Evolutionary conservation across 75 land plant species (phyloP).

Genomic region (Pinus tabuliformis): DNA sequence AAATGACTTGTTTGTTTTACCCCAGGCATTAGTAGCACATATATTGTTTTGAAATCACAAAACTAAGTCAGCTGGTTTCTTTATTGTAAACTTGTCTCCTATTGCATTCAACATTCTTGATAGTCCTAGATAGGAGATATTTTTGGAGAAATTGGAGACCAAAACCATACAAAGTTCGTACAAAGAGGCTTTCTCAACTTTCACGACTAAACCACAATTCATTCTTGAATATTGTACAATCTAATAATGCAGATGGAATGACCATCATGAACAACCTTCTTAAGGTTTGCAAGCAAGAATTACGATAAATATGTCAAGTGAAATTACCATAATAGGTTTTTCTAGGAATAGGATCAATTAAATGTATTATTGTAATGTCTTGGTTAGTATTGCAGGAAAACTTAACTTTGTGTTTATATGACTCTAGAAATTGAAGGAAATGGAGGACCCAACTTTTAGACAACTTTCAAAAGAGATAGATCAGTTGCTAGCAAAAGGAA

Average conservation of each 20-base stretch:
- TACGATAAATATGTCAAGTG: too few relatives aligned
- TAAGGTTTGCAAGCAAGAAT: slow-evolving; percentile 30
- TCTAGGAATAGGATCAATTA: neutral
- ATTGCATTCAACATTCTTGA: slow-evolving; percentile 26
- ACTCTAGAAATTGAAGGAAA: slow-evolving; percentile 38
- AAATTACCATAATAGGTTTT: too few relatives aligned
- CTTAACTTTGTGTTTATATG: neutral
- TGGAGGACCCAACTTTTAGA: slow-evolving; percentile 32
- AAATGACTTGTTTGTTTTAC: neutral
- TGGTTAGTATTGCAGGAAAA: neutral
- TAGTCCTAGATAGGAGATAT: slow-evolving; percentile 45
- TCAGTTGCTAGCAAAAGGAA: slow-evolving; percentile 36
- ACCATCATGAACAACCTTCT: neutral
- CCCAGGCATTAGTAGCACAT: neutral
- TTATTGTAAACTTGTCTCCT: neutral
- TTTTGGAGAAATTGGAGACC: slow-evolving; percentile 68
- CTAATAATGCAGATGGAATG: too few relatives aligned
- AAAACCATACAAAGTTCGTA: slow-evolving; percentile 65
- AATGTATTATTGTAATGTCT: neutral
- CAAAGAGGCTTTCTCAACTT: slow-evolving; percentile 49
- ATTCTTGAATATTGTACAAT: slow-evolving; percentile 50
- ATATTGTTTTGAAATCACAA: neutral
- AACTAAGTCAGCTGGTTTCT: neutral
- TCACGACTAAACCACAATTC: slow-evolving; percentile 48
- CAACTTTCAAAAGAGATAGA: slow-evolving; percentile 46